Evolutionary conservation across 2,329 filamentous ascomycete genomes (phyloP).

Genomic region (Microsporum ferrugineum): DNA sequence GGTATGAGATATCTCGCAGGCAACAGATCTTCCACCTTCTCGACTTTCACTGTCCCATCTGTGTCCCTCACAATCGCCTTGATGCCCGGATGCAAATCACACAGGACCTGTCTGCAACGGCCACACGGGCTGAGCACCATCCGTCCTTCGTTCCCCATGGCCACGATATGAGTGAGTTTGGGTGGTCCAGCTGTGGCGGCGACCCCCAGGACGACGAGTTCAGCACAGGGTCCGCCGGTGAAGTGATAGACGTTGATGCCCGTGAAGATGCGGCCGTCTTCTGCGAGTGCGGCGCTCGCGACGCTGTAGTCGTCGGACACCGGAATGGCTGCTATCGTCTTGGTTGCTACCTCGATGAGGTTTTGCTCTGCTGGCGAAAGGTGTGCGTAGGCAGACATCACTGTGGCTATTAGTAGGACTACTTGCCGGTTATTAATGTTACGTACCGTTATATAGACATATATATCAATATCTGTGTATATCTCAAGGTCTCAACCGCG

Average conservation of each 20-base stretch:
- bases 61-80: constrained; percentile 16
- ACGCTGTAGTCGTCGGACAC: constrained; percentile 18
- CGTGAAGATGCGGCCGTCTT: constrained; percentile 18
- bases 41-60: constrained; percentile 7
- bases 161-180: constrained; percentile 20
- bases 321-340: constrained; percentile 17
- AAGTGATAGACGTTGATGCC: constrained; percentile 22
- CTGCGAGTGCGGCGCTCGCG: constrained; percentile 14
- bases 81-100: constrained; percentile 20
- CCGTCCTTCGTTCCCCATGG: constrained; percentile 16
- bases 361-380: constrained; percentile 12
- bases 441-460: too few species aligned
- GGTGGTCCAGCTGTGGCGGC: constrained; percentile 17
- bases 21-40: constrained; percentile 8
- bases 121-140: constrained; percentile 21
- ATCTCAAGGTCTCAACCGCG: not conserved
- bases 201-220: constrained; percentile 21
- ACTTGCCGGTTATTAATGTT: not conserved
- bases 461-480: too few species aligned
- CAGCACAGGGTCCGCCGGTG: constrained; percentile 23
- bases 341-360: constrained; percentile 16
- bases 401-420: not conserved
- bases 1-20: constrained; percentile 7
- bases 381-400: not conserved
- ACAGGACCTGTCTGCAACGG: constrained; percentile 21